These are phyloP conservation scores for Hypoxylon crocopeplum DNA, from an alignment of 495 filamentous ascomycete genomes.

Conservation along the genomic window DNA sequence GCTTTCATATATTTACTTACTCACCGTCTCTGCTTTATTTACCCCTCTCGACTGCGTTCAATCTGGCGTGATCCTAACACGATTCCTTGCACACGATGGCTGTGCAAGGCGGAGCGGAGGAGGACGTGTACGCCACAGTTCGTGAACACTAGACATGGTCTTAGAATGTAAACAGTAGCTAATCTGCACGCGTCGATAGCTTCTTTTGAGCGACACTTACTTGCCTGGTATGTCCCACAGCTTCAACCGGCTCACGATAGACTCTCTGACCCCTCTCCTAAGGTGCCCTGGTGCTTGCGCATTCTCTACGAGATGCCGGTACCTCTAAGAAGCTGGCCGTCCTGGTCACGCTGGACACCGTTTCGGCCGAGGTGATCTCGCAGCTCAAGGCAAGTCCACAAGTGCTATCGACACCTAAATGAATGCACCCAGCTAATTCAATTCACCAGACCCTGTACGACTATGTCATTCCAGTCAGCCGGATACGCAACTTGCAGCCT, in stretches of 20 bases:
- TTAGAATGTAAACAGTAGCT: constrained; percentile 31
- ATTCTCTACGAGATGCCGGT: constrained; percentile 91
- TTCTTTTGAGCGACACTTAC: constrained; percentile 89
- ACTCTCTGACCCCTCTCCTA: constrained; percentile 36
- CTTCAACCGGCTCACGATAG: constrained; percentile 21
- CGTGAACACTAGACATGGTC: constrained; percentile 34
- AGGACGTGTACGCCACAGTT: constrained; percentile 65
- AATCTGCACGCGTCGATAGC: constrained; percentile 56
- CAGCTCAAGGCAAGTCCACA: constrained; percentile 70
- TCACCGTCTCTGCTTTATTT: constrained; percentile 3
- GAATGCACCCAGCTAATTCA: constrained; percentile 9
- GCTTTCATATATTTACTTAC: not conserved
- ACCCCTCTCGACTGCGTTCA: constrained; percentile 19
- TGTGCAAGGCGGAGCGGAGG: constrained; percentile 43
- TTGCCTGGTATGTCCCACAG: constrained; percentile 72
- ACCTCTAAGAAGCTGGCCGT: constrained; percentile 85
- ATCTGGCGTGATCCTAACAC: constrained; percentile 16
- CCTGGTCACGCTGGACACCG: constrained; percentile 77
- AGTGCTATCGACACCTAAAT: not conserved
- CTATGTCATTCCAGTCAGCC: constrained; percentile 83
- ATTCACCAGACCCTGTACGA: constrained; percentile 76
- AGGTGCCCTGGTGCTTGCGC: constrained; percentile 93
- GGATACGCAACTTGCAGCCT: constrained; percentile 75
- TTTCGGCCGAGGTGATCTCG: constrained; percentile 73
- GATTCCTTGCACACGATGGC: constrained; percentile 44